Evolutionary conservation across 176 grass and related monocot genomes (phyloP), one percentile per base, ranked within the genome.

Genomic region (Zizania latifolia): DNA sequence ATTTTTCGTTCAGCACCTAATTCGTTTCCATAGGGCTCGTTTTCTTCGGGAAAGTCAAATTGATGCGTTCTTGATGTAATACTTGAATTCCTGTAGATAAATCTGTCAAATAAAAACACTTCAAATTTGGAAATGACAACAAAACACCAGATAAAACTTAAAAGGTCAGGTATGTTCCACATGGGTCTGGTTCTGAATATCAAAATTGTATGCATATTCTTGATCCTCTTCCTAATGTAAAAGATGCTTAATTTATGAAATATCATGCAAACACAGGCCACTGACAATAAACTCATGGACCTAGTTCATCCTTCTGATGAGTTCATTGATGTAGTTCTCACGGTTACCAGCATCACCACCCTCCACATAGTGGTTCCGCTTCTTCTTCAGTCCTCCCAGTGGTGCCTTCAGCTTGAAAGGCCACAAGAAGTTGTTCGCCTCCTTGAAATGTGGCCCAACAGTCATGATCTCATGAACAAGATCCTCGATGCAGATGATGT

Each of bases 371-470:
- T 93, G 91, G 45, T 91, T 92, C 38, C 91, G 83, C 86, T 98
- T 98, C 84, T 89, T 98, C 84, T 98, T 90, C 46, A 93, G 61
- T 8, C 94, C 94, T 17, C 89, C 90, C 24, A 89, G 29, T 0
- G 91, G 91, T 2, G 89, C 89, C 80, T 92, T 92, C 17, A 94
- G 79, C 84, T 98, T 98, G 65, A 94, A 98, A 0, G 94, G 94
- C 88, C 86, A 98, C 0, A 98, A 81, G 75, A 98, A 98, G 82
- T 98, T 98, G 84, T 94, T 98, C 0, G 91, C 94, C 62, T 94
- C 91, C 84, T 94, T 98, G 62, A 94, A 98, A 24, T 92, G 91
- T 1, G 94, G 88, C 1, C 94, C 94, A 1, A 98, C 91, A 41
- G 86, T 89, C 78, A 98, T 38, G 32, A 98, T 89, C 74, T 98